Percentiles rank a stretch among this genome's conserved stretches.
These are phyloP conservation scores for Ustilago xerochloae DNA, from an alignment of 1,284 basidiomycete genomes.

Conservation along the genomic window DNA sequence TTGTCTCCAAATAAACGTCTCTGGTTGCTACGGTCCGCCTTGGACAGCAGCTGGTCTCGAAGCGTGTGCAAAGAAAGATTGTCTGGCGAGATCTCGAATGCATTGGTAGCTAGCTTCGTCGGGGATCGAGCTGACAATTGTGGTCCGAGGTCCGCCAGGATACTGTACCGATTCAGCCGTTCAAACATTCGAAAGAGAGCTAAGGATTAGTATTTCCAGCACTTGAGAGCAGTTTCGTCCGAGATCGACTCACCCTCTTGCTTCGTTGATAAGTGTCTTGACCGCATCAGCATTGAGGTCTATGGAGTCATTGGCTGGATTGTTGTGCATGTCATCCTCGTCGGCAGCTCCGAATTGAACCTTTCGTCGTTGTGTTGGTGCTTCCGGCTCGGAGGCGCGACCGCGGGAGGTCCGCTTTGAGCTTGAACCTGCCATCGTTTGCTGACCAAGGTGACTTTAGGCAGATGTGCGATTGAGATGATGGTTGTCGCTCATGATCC, in stretches of 20 bases:
- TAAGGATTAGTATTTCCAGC: too few species aligned
- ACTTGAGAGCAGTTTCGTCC: too few species aligned
- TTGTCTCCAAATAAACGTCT: slow-evolving; percentile 36
- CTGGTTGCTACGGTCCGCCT: slow-evolving; percentile 43
- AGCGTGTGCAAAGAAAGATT: slow-evolving; percentile 46
- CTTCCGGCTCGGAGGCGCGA: slow-evolving; percentile 13
- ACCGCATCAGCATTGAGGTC: slow-evolving; percentile 29
- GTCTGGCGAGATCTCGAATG: slow-evolving; percentile 48
- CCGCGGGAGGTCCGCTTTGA: slow-evolving; percentile 24
- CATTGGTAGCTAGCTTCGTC: slow-evolving; percentile 36
- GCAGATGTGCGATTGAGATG: not conserved
- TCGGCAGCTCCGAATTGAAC: slow-evolving; percentile 31
- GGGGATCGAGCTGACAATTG: slow-evolving; percentile 44
- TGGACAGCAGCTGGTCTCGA: slow-evolving; percentile 46
- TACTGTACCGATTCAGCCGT: too few species aligned
- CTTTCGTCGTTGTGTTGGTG: slow-evolving; percentile 20
- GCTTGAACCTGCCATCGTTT: slow-evolving; percentile 18
- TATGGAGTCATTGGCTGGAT: not conserved
- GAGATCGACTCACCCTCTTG: too few species aligned
- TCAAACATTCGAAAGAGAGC: too few species aligned
- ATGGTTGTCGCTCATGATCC: not conserved
- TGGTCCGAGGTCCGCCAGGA: slow-evolving; percentile 41
- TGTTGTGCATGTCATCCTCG: slow-evolving; percentile 5
- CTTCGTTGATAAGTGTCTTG: slow-evolving; percentile 26
- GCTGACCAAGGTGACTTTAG: not conserved